Conservation (phyloP, 495 filamentous ascomycete species). For the Aspergillus campestris region DNA sequence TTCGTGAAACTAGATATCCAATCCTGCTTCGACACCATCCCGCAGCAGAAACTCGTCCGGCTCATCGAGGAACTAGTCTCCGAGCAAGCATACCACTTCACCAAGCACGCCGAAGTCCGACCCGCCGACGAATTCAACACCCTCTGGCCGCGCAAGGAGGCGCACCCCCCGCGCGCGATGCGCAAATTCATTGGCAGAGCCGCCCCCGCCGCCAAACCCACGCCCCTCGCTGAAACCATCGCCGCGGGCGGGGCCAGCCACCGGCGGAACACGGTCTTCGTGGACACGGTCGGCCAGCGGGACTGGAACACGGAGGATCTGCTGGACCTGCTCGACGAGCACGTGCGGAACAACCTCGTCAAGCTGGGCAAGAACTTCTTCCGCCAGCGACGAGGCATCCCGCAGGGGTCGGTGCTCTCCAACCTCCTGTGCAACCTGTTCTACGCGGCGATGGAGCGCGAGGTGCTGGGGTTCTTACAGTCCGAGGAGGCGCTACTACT, state of each 20-base stretch:
- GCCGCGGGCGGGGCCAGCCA: constrained; percentile 27
- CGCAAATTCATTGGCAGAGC: constrained; percentile 59
- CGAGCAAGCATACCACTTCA: constrained; percentile 59
- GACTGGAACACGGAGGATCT: constrained; percentile 47
- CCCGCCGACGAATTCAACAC: constrained; percentile 17
- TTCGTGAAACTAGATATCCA: constrained; percentile 91
- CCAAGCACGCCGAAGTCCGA: constrained; percentile 65
- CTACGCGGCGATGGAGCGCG: constrained; percentile 74
- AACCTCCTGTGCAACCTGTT: constrained; percentile 87
- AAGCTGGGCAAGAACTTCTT: constrained; percentile 87
- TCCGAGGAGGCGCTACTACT: constrained; percentile 57
- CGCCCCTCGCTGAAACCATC: constrained; percentile 47
- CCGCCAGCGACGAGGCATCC: constrained; percentile 80
- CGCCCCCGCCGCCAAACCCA: constrained; percentile 38
- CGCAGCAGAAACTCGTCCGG: constrained; percentile 61
- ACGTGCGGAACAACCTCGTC: constrained; percentile 75
- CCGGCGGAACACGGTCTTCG: constrained; percentile 63
- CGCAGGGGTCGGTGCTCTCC: constrained; percentile 85
- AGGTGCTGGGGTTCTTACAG: constrained; percentile 57
- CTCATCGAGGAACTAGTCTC: constrained; percentile 57
- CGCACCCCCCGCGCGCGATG: constrained; percentile 35
- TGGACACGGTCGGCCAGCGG: constrained; percentile 51
- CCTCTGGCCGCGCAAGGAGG: constrained; percentile 6
- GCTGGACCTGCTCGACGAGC: constrained; percentile 62
- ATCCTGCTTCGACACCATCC: constrained; percentile 92